phyloP scores from a whole-genome alignment of 768 basidiomycete genomes.

The Termitomyces sp. region DNA sequence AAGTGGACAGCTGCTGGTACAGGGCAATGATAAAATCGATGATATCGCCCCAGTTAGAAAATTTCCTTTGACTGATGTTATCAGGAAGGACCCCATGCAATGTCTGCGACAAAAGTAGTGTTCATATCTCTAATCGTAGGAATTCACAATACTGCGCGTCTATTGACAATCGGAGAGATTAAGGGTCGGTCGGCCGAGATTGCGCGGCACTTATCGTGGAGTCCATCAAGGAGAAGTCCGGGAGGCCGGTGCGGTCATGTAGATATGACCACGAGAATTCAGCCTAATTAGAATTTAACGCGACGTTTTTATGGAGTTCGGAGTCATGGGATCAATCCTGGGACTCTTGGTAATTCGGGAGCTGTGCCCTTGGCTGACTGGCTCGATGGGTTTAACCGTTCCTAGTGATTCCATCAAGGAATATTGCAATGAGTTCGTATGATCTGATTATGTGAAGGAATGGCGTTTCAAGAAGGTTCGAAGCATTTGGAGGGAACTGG shows the following conservation, averaged over 20 bases:
- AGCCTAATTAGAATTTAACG: neutral
- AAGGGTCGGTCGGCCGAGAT: neutral
- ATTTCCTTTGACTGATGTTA: neutral
- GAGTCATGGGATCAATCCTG: neutral
- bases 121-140: neutral
- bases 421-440: neutral
- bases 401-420: neutral
- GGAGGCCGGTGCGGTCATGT: conserved; percentile 1
- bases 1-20: neutral
- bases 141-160: neutral
- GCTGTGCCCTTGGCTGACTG: neutral
- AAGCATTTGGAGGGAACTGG: neutral
- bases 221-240: conserved; percentile 3
- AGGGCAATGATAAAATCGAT: neutral
- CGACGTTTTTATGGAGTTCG: neutral
- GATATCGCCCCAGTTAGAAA: neutral
- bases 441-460: neutral
- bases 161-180: neutral
- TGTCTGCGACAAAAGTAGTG: neutral
- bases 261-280: neutral
- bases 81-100: neutral
- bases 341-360: neutral
- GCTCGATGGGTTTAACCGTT: neutral
- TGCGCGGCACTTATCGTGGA: neutral
- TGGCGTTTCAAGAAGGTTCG: neutral